A percentile compares a stretch with the other conserved stretches of the same genome.
phyloP scores from a whole-genome alignment of 805 yeast species.

The Cyberlindnera mycetangii region DNA sequence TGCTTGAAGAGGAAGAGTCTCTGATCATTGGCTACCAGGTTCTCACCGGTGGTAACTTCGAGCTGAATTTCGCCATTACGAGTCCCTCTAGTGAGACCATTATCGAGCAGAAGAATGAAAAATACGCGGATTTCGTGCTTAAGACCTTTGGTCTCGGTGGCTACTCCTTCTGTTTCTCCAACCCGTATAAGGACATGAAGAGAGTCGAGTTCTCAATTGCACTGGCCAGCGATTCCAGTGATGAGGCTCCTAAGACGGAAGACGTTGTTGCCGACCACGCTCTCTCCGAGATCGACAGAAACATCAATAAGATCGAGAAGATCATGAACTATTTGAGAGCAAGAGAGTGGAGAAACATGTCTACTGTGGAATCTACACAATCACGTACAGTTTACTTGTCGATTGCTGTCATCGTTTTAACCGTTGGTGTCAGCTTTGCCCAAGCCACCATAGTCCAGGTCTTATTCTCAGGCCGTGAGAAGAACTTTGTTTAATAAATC shows the following conservation, averaged over 20 bases:
- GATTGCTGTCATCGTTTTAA: slow-evolving; percentile 62
- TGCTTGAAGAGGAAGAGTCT: slow-evolving; percentile 36
- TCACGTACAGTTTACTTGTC: slow-evolving; percentile 76
- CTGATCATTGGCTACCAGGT: slow-evolving; percentile 43
- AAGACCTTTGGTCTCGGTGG: slow-evolving; percentile 58
- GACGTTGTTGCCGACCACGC: slow-evolving; percentile 53
- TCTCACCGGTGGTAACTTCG: slow-evolving; percentile 65
- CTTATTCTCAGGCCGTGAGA: slow-evolving; percentile 58
- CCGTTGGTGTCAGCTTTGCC: slow-evolving; percentile 71
- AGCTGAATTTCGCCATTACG: slow-evolving; percentile 59
- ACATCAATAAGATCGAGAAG: slow-evolving; percentile 54
- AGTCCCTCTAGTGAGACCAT: slow-evolving; percentile 51
- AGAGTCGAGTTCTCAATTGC: slow-evolving; percentile 61
- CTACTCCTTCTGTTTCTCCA: slow-evolving; percentile 64
- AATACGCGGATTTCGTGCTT: slow-evolving; percentile 61
- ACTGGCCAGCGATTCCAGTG: slow-evolving; percentile 37
- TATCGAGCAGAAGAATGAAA: slow-evolving; percentile 51
- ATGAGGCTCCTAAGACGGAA: slow-evolving; percentile 36
- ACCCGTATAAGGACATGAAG: slow-evolving; percentile 61
- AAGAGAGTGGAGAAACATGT: slow-evolving; percentile 95
- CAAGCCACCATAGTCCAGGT: slow-evolving; percentile 83
- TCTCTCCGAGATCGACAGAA: slow-evolving; percentile 55
- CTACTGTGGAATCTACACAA: slow-evolving; percentile 80
- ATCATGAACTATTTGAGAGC: slow-evolving; percentile 86
- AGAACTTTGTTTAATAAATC: slow-evolving; percentile 33